Evolutionary conservation across 176 grass and related monocot genomes (phyloP).

Genomic region (Carex littledalei): DNA sequence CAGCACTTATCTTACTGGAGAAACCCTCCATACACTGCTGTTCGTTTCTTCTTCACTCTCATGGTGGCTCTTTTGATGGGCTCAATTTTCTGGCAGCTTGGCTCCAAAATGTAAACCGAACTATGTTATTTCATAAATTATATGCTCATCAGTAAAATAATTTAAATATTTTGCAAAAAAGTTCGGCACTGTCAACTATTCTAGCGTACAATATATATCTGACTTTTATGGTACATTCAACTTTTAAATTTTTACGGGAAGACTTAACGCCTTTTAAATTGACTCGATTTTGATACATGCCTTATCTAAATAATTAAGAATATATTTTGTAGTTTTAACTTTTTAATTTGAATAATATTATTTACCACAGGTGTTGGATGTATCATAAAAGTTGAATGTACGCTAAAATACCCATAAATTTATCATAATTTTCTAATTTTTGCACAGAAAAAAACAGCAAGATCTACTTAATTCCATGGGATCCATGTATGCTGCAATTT

Average conservation of each 20-base stretch:
- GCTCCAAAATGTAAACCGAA: conserved; percentile 29
- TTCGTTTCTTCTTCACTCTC: conserved; percentile 29
- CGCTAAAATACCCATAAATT: not conserved
- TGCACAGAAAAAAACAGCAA: conserved; percentile 39
- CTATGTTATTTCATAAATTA: not conserved
- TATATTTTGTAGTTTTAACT: too few species aligned
- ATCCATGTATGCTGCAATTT: conserved; percentile 63
- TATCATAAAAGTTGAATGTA: too few species aligned
- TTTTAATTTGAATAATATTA: too few species aligned
- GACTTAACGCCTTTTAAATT: too few species aligned
- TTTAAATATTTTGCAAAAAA: not conserved
- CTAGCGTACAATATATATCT: too few species aligned
- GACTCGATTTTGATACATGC: too few species aligned
- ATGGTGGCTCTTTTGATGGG: conserved; percentile 25
- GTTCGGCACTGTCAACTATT: not conserved
- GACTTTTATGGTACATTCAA: too few species aligned
- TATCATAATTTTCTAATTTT: not conserved
- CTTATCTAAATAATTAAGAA: too few species aligned
- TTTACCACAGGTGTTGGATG: too few species aligned
- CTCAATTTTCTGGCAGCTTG: conserved; percentile 36
- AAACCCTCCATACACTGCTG: conserved; percentile 37
- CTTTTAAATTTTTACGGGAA: too few species aligned
- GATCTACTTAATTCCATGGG: conserved; percentile 90
- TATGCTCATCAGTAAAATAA: not conserved
- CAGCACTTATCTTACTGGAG: conserved; percentile 40